These are phyloP conservation scores for Termitomyces sp. DNA, from an alignment of 768 basidiomycete species.

Conservation along the genomic window DNA sequence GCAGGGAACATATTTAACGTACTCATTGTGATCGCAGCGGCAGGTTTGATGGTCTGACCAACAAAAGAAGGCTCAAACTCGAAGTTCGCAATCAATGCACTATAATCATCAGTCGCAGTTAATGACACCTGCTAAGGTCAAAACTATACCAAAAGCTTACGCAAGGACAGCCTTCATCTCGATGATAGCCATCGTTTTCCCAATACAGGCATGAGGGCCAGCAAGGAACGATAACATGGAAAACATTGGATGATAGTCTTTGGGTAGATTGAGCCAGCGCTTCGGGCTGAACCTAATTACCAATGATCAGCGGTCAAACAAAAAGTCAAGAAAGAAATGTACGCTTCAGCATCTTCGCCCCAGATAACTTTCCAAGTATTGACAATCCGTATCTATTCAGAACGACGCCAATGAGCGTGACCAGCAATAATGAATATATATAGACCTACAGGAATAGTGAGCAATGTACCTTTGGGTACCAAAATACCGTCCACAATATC, in stretches of 20 bases:
- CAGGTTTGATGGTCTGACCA: constrained; percentile 34
- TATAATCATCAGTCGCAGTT: neutral
- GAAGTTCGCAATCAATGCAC: constrained; percentile 29
- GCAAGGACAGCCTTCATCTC: constrained; percentile 38
- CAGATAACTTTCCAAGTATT: constrained; percentile 46
- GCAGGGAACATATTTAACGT: constrained; percentile 6
- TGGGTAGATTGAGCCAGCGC: constrained; percentile 38
- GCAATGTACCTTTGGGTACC: constrained; percentile 39
- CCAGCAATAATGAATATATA: neutral
- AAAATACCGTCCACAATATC: constrained; percentile 38
- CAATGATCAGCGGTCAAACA: neutral
- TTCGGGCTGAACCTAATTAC: constrained; percentile 34
- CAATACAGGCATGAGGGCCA: constrained; percentile 39
- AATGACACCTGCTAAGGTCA: constrained; percentile 19
- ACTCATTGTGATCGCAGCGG: constrained; percentile 46
- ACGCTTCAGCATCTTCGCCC: constrained; percentile 49
- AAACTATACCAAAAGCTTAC: constrained; percentile 12
- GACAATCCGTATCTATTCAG: constrained; percentile 33
- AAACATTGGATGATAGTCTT: constrained; percentile 27
- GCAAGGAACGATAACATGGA: constrained; percentile 35
- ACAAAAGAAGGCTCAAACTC: constrained; percentile 35
- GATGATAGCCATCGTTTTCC: constrained; percentile 37
- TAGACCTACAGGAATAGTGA: constrained; percentile 32
- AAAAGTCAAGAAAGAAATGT: constrained; percentile 6
- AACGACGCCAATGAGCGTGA: neutral